phyloP scores from a whole-genome alignment of 306 rosid species.

The Glycine soja region DNA sequence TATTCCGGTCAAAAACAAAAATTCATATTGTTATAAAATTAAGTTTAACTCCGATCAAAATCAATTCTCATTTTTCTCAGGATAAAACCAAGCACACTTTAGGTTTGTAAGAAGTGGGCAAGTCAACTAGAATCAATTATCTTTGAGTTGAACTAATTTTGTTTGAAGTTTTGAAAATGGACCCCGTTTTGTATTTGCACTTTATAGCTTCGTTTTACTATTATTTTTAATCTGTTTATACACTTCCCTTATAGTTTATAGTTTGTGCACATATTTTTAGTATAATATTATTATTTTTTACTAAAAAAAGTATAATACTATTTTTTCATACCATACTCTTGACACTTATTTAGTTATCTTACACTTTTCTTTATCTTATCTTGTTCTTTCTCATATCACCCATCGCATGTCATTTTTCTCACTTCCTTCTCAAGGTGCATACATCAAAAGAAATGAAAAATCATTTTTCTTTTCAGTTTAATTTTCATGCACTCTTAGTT shows the following conservation, averaged over 20 bases:
- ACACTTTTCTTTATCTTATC: background rate
- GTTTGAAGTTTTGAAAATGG: background rate
- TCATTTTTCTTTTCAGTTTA: background rate
- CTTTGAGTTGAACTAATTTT: background rate
- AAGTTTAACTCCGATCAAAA: too few relatives aligned
- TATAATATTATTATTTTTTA: background rate
- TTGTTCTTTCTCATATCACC: background rate
- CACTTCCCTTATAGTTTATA: background rate
- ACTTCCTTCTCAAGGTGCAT: background rate
- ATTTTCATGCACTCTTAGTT: background rate
- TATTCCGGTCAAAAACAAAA: too few relatives aligned
- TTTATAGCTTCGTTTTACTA: too few relatives aligned
- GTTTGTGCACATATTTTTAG: background rate
- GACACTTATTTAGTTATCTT: background rate
- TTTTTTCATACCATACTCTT: background rate
- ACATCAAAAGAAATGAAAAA: background rate
- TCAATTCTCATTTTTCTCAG: too few relatives aligned
- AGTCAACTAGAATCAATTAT: conserved; percentile 10
- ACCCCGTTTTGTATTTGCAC: background rate
- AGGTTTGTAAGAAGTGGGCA: background rate
- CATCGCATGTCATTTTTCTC: background rate
- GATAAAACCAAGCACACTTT: too few relatives aligned
- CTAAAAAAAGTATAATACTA: too few relatives aligned
- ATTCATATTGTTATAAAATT: too few relatives aligned
- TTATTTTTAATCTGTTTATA: background rate